phyloP scores from a whole-genome alignment of 148 eudicot genomes.

The Tetragonia tetragonoides region DNA sequence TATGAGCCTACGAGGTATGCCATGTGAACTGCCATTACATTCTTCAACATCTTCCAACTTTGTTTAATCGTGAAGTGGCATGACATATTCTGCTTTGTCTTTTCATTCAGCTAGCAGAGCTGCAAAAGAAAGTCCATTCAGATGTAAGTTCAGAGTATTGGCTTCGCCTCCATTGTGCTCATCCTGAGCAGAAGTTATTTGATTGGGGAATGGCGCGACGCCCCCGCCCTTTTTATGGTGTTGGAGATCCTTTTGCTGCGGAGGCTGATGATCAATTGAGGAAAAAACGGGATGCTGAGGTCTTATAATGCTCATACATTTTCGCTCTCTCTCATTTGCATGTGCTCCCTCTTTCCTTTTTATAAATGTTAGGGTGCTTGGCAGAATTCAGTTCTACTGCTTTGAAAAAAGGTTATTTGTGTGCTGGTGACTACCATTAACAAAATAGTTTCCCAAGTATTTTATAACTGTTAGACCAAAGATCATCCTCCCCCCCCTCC shows the following conservation, averaged over 20 bases:
- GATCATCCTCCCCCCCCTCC: background rate
- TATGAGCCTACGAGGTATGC: background rate
- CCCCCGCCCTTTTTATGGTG: slow-evolving; percentile 71
- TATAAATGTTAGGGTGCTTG: background rate
- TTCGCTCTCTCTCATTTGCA: background rate
- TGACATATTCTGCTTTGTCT: slow-evolving; percentile 24
- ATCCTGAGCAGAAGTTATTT: slow-evolving; percentile 77
- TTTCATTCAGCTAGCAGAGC: slow-evolving; percentile 63
- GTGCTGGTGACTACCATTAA: background rate
- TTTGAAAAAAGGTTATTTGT: background rate
- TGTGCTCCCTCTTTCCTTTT: background rate
- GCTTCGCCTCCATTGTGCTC: slow-evolving; percentile 78
- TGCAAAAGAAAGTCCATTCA: slow-evolving; percentile 82
- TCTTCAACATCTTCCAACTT: background rate
- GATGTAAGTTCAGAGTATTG: slow-evolving; percentile 89
- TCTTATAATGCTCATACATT: slow-evolving; percentile 26
- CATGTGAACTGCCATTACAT: background rate
- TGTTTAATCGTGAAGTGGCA: background rate
- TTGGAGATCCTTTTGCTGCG: slow-evolving; percentile 81
- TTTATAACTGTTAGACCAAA: background rate
- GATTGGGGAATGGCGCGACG: slow-evolving; percentile 94
- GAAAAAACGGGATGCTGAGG: slow-evolving; percentile 97
- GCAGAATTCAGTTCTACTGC: background rate
- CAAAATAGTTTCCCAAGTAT: background rate
- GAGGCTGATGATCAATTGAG: slow-evolving; percentile 83